phyloP scores from a whole-genome alignment of 1,284 basidiomycete genomes.

The Papiliotrema fonsecae region DNA sequence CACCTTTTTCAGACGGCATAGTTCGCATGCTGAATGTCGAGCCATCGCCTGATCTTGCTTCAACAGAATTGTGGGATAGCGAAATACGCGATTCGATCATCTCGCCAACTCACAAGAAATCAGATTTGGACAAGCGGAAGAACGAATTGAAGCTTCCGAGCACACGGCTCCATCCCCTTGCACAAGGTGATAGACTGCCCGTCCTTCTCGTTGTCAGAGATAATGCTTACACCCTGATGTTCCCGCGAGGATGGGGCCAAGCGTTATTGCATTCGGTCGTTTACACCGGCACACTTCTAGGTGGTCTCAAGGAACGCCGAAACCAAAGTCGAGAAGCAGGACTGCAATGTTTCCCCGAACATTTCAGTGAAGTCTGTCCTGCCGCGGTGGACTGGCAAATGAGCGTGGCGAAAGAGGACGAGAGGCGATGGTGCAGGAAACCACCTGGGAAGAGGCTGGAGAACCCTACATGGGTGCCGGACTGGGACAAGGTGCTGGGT shows the following conservation, averaged over 20 bases:
- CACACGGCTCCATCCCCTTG: slow-evolving; percentile 58
- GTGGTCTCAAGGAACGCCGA: slow-evolving; percentile 69
- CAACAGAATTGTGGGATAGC: slow-evolving; percentile 67
- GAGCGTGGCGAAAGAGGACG: slow-evolving; percentile 51
- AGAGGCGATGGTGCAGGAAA: slow-evolving; percentile 65
- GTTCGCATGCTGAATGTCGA: neutral
- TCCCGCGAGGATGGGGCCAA: slow-evolving; percentile 84
- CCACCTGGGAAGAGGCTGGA: slow-evolving; percentile 79
- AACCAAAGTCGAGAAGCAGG: slow-evolving; percentile 76
- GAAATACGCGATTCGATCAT: slow-evolving; percentile 53
- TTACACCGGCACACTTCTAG: slow-evolving; percentile 72
- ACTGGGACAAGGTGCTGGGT: slow-evolving; percentile 63
- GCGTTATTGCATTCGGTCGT: slow-evolving; percentile 74
- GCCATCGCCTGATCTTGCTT: slow-evolving; percentile 55
- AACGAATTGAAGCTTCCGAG: slow-evolving; percentile 66
- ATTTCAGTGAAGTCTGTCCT: slow-evolving; percentile 58
- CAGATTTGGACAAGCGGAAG: slow-evolving; percentile 72
- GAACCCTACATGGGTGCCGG: slow-evolving; percentile 65
- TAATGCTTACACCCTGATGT: slow-evolving; percentile 76
- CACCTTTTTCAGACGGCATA: slow-evolving; percentile 3
- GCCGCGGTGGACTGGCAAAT: slow-evolving; percentile 56
- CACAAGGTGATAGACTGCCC: slow-evolving; percentile 74
- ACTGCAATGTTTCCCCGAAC: slow-evolving; percentile 68
- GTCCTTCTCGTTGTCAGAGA: slow-evolving; percentile 63
- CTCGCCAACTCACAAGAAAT: slow-evolving; percentile 70